A percentile compares a stretch with the other conserved stretches of the same genome.
These are phyloP conservation scores for Exophiala sp. DNA, from an alignment of 2,329 filamentous ascomycete genomes.

Conservation along the genomic window DNA sequence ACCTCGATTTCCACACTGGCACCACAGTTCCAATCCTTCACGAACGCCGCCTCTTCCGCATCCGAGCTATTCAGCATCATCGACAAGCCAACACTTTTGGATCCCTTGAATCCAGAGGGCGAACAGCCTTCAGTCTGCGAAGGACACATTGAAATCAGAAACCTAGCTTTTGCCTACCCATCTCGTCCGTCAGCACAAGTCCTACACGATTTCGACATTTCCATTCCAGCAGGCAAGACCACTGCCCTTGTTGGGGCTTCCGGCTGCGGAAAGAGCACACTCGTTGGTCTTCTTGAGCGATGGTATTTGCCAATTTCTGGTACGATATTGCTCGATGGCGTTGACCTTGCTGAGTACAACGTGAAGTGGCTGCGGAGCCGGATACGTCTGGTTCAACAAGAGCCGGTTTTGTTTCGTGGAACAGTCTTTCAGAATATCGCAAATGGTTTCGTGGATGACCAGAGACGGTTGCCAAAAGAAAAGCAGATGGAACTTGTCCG, in stretches of 20 bases:
- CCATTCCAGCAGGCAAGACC: slow-evolving; percentile 36
- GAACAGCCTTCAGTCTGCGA: slow-evolving; percentile 47
- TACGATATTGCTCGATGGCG: slow-evolving; percentile 52
- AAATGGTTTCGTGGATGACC: slow-evolving; percentile 48
- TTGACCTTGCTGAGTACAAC: slow-evolving; percentile 55
- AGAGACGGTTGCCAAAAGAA: slow-evolving; percentile 33
- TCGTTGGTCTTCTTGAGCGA: slow-evolving; percentile 41
- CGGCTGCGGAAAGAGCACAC: slow-evolving; percentile 45
- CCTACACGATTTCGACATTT: slow-evolving; percentile 34
- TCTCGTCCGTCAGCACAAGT: slow-evolving; percentile 37
- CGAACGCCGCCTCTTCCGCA: slow-evolving; percentile 42
- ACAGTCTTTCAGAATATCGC: slow-evolving; percentile 62
- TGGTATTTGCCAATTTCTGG: slow-evolving; percentile 44
- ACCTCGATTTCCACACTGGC: slow-evolving; percentile 26
- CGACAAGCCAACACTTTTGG: slow-evolving; percentile 78
- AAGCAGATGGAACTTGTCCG: slow-evolving; percentile 38
- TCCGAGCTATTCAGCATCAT: slow-evolving; percentile 75
- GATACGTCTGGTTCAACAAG: slow-evolving; percentile 65
- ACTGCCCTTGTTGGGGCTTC: slow-evolving; percentile 45
- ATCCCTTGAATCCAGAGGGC: slow-evolving; percentile 69
- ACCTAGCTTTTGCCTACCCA: slow-evolving; percentile 70
- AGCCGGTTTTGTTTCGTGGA: slow-evolving; percentile 65
- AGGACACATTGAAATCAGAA: slow-evolving; percentile 57
- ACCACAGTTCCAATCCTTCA: slow-evolving; percentile 41
- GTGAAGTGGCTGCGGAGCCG: slow-evolving; percentile 57